phyloP scores from a whole-genome alignment of 768 basidiomycete genomes.

The Cystofilobasidium capitatum region DNA sequence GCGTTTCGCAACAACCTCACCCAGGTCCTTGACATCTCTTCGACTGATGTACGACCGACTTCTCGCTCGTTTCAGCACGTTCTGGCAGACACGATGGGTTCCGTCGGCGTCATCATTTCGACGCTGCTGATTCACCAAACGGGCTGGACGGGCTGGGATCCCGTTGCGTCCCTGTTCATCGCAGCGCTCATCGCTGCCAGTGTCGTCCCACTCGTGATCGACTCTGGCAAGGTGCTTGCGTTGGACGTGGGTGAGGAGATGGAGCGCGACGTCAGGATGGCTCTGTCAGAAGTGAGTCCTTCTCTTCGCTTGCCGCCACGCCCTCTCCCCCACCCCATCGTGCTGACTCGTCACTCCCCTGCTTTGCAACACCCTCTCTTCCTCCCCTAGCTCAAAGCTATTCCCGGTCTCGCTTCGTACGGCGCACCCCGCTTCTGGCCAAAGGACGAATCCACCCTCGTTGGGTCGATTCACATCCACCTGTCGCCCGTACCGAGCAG shows the following conservation, averaged over 20 bases:
- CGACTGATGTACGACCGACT: too few species aligned
- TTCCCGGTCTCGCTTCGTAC: conserved; percentile 76
- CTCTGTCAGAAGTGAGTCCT: conserved; percentile 40
- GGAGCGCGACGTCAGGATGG: conserved; percentile 41
- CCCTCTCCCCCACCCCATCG: background rate
- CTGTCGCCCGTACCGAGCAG: conserved; percentile 60
- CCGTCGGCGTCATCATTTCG: conserved; percentile 94
- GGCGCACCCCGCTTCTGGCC: conserved; percentile 86
- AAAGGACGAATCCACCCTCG: conserved; percentile 70
- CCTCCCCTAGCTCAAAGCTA: conserved; percentile 50
- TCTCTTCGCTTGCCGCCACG: background rate
- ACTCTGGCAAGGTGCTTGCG: conserved; percentile 77
- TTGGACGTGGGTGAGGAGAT: conserved; percentile 61
- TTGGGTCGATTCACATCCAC: conserved; percentile 87
- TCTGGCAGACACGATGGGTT: conserved; percentile 92
- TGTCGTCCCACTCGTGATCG: conserved; percentile 87
- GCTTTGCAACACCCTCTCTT: background rate
- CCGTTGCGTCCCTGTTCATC: conserved; percentile 93
- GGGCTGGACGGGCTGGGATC: conserved; percentile 98
- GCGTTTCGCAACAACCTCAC: too few species aligned
- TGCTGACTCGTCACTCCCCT: too few species aligned
- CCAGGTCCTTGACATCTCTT: background rate
- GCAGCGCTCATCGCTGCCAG: conserved; percentile 89
- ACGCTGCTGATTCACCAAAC: conserved; percentile 90
- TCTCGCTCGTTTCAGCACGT: conserved; percentile 51